phyloP scores from a whole-genome alignment of 192 early-diverging fungal species.

The Radiomyces spectabilis region DNA sequence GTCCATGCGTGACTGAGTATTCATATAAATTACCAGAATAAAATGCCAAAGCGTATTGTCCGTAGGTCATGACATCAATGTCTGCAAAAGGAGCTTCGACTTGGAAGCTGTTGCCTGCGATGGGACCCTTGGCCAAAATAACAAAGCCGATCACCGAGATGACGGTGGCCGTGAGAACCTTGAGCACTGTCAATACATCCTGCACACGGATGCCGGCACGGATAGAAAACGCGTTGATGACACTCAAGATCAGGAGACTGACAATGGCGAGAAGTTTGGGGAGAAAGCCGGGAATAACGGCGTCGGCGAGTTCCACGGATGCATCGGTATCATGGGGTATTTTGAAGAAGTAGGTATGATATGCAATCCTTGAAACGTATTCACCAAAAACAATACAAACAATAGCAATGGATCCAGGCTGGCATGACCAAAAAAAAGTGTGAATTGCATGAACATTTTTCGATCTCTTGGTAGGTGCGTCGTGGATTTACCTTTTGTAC shows the following conservation, averaged over 20 bases:
- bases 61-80: slow-evolving; percentile 39
- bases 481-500: slow-evolving; percentile 44
- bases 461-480: neutral
- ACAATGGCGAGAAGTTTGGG: slow-evolving; percentile 49
- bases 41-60: slow-evolving; percentile 67
- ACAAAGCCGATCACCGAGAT: slow-evolving; percentile 64
- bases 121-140: slow-evolving; percentile 49
- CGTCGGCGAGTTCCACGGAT: slow-evolving; percentile 23
- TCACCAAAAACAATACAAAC: slow-evolving; percentile 71
- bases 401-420: slow-evolving; percentile 68
- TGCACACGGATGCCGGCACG: slow-evolving; percentile 59
- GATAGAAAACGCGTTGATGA: slow-evolving; percentile 61
- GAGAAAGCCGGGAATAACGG: slow-evolving; percentile 31
- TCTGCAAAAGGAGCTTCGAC: slow-evolving; percentile 49
- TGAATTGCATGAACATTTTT: neutral
- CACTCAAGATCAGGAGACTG: slow-evolving; percentile 50
- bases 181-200: slow-evolving; percentile 65
- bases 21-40: slow-evolving; percentile 44
- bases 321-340: slow-evolving; percentile 33
- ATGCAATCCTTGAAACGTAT: slow-evolving; percentile 65
- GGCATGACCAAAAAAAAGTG: neutral
- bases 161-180: slow-evolving; percentile 57
- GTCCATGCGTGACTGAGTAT: neutral
- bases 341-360: slow-evolving; percentile 39
- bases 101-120: slow-evolving; percentile 45